Evolutionary conservation across 331 rosid genomes (phyloP), one percentile per base, ranked within the genome.

Genomic region (Arachis monticola): DNA sequence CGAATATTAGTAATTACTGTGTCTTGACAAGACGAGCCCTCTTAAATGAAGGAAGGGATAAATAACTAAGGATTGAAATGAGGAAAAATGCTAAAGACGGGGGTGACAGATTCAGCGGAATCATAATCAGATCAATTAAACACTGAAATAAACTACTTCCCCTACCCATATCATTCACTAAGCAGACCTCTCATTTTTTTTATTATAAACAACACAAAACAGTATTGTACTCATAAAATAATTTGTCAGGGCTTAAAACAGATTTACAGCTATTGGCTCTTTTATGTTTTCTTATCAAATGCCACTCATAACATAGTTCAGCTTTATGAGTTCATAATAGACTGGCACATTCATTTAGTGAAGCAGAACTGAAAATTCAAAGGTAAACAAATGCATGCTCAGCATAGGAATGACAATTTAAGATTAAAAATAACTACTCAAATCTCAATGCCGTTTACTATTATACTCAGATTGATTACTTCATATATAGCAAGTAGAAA

Each of bases 401-500:
- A 35, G n/a, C 44, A 27, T 61, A 42, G 45, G 14, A 60, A 31
- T 73, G 61, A 73, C 41, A 47, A 60, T 48, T 7, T 10, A 61
- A 48, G 51, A 12, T 31, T 61, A 32, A 22, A 48, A 41, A 40
- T 51, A 52, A 38, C 60, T 40, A n/a, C 42, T 14, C 44, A 70
- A 53, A 27, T 38, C 40, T 27, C 5, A 38, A 64, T 52, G 13
- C 38, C 58, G 63, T 50, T 8, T 10, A 69, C 32, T 70, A 41
- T 13, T 69, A 38, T 56, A 60, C 55, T 22, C 61, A 51, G 70
- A 14, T 40, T 47, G 32, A 50, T 52, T 17, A 32, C 61, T 51
- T 17, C 58, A 35, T 60, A 67, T 67, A 63, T 45, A 79, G 38
- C 8, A 59, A 27, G 60, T 30, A 62, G 44, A 40, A 59, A 65